Percentiles rank a stretch among this genome's conserved stretches.
phyloP scores from a whole-genome alignment of 768 basidiomycete species.

The Boletus patriciae region DNA sequence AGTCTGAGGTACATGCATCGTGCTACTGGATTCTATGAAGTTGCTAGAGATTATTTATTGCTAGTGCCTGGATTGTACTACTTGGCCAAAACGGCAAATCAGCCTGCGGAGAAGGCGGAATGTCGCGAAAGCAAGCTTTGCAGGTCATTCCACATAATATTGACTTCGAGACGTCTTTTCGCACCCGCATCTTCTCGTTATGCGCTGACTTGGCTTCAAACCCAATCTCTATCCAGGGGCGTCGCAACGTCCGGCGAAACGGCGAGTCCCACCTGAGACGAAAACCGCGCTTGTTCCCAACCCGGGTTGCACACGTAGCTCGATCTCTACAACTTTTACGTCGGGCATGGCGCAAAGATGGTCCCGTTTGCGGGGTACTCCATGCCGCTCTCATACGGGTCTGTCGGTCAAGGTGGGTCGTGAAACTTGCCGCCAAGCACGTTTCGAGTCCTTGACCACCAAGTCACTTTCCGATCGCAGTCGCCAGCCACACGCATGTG shows the following conservation, averaged over 20 bases:
- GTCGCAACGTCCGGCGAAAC: slow-evolving; percentile 22
- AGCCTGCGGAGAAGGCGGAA: slow-evolving; percentile 9
- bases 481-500: slow-evolving; percentile 88
- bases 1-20: slow-evolving; percentile 61
- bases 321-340: slow-evolving; percentile 85
- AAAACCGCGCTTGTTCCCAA: not conserved
- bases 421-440: not conserved
- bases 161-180: not conserved
- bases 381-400: slow-evolving; percentile 90
- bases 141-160: slow-evolving; percentile 4
- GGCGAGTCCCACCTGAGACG: slow-evolving; percentile 8
- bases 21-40: not conserved
- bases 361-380: slow-evolving; percentile 93
- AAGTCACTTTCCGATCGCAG: slow-evolving; percentile 39
- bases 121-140: not conserved
- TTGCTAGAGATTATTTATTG: not conserved
- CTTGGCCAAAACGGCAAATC: not conserved
- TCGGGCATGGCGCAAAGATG: slow-evolving; percentile 85
- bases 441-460: slow-evolving; percentile 15
- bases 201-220: not conserved
- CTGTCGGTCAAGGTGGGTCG: too few relatives aligned
- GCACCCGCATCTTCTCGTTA: not conserved
- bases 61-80: slow-evolving; percentile 87
- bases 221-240: slow-evolving; percentile 5
- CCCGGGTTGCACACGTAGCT: slow-evolving; percentile 35